These are phyloP conservation scores for Dimocarpus longan DNA, from an alignment of 345 rosid species.

Conservation along the genomic window DNA sequence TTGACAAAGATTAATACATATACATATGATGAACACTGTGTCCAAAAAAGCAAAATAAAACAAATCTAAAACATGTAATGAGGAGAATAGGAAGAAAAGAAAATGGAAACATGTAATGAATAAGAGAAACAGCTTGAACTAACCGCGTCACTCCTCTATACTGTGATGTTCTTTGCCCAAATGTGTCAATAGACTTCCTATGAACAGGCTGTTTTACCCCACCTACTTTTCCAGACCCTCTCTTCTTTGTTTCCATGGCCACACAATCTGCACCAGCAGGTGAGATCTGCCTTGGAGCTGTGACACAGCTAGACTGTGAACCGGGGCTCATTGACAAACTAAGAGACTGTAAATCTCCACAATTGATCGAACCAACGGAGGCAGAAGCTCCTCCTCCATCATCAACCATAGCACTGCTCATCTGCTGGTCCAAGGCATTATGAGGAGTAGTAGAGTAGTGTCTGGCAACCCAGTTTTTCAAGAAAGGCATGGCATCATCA, in stretches of 20 bases:
- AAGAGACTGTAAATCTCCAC: conserved; percentile 55
- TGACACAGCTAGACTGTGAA: conserved; percentile 63
- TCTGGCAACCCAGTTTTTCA: conserved; percentile 46
- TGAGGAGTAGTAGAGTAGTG: conserved; percentile 32
- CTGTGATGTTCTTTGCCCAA: conserved; percentile 88
- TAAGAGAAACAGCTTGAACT: conserved; percentile 13
- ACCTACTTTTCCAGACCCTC: conserved; percentile 45
- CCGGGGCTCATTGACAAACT: conserved; percentile 78
- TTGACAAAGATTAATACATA: not conserved
- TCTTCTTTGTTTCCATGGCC: conserved; percentile 58
- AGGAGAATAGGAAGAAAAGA: not conserved
- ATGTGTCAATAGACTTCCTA: conserved; percentile 81
- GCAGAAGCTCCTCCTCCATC: conserved; percentile 26
- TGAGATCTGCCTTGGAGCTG: conserved; percentile 53
- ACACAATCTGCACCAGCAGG: conserved; percentile 41
- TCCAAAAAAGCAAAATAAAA: not conserved
- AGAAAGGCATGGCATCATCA: conserved; percentile 34
- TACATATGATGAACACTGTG: not conserved
- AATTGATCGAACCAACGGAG: conserved; percentile 36
- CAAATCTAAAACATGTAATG: conserved; percentile 5
- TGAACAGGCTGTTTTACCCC: conserved; percentile 72
- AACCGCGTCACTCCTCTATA: conserved; percentile 86
- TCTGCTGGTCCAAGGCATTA: conserved; percentile 38
- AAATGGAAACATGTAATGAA: not conserved
- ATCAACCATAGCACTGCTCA: conserved; percentile 29